phyloP scores from a whole-genome alignment of 352 stramenopile genomes.

The Phytophthora kernoviae region DNA sequence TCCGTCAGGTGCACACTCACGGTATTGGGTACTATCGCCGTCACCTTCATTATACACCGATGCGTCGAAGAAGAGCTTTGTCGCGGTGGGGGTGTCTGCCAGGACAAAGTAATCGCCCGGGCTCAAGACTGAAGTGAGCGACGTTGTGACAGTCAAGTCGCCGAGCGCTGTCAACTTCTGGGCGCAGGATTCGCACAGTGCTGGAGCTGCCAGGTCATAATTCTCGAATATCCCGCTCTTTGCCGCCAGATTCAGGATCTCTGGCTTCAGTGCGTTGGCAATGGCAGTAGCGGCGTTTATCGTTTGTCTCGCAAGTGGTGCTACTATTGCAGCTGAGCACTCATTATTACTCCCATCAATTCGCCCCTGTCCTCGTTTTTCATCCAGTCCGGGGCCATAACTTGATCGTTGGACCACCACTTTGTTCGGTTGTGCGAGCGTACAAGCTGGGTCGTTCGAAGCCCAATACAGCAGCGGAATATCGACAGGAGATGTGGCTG shows the following conservation, averaged over 20 bases:
- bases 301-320: slow-evolving; percentile 54
- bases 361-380: slow-evolving; percentile 52
- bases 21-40: slow-evolving; percentile 3
- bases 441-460: slow-evolving; percentile 31
- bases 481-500: slow-evolving; percentile 42
- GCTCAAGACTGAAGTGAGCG: slow-evolving; percentile 25
- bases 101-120: slow-evolving; percentile 63
- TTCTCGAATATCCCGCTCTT: slow-evolving; percentile 35
- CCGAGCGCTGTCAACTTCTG: slow-evolving; percentile 48
- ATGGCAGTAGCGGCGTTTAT: slow-evolving; percentile 36
- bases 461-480: slow-evolving; percentile 49
- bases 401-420: slow-evolving; percentile 34
- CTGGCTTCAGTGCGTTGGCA: slow-evolving; percentile 28
- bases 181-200: slow-evolving; percentile 58
- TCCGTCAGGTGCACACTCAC: slow-evolving; percentile 40
- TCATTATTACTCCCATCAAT: slow-evolving; percentile 60
- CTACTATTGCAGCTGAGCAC: slow-evolving; percentile 45
- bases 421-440: slow-evolving; percentile 16
- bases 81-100: slow-evolving; percentile 44
- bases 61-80: slow-evolving; percentile 11
- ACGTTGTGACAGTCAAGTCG: slow-evolving; percentile 48
- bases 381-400: slow-evolving; percentile 66
- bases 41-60: slow-evolving; percentile 59
- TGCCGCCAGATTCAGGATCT: slow-evolving; percentile 55
- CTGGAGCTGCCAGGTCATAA: slow-evolving; percentile 27